Evolutionary conservation across 1,284 basidiomycete species (phyloP).

Genomic region (Fomes fomentarius): DNA sequence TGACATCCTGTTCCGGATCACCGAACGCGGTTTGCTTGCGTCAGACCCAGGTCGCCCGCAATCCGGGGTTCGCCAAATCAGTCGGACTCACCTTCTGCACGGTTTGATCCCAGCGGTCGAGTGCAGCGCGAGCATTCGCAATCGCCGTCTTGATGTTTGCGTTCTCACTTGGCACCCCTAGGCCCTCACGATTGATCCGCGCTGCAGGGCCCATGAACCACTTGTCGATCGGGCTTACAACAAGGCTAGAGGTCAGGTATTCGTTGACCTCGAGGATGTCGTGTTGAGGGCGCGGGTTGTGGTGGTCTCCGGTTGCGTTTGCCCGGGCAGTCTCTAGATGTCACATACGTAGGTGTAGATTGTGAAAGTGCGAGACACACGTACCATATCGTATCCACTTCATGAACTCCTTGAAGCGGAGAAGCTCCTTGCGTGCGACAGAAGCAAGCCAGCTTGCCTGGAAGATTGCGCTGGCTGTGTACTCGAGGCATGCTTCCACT

Average conservation of each 20-base stretch:
- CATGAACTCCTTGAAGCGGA: slow-evolving; percentile 76
- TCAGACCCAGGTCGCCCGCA: background rate
- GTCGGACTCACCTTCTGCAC: slow-evolving; percentile 14
- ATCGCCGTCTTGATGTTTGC: slow-evolving; percentile 19
- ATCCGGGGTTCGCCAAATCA: background rate
- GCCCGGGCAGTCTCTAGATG: slow-evolving; percentile 32
- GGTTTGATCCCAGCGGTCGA: slow-evolving; percentile 22
- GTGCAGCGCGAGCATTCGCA: slow-evolving; percentile 13
- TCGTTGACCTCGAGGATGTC: slow-evolving; percentile 81
- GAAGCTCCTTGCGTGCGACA: slow-evolving; percentile 64
- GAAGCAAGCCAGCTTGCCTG: slow-evolving; percentile 70
- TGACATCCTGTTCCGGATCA: slow-evolving; percentile 43
- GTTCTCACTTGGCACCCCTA: slow-evolving; percentile 43
- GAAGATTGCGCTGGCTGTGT: slow-evolving; percentile 59
- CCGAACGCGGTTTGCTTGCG: background rate
- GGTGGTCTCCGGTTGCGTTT: slow-evolving; percentile 42
- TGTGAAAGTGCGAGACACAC: slow-evolving; percentile 21
- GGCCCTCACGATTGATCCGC: slow-evolving; percentile 55
- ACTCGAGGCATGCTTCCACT: slow-evolving; percentile 53
- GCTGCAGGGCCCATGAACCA: slow-evolving; percentile 76
- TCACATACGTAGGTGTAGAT: background rate
- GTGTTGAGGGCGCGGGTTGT: slow-evolving; percentile 55
- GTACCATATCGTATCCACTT: slow-evolving; percentile 76
- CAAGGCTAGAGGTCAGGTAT: slow-evolving; percentile 73
- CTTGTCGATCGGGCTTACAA: slow-evolving; percentile 68